Percentiles rank a stretch among this genome's conserved stretches.
These are phyloP conservation scores for Tetrahymena thermophila DNA, from an alignment of 73 alveolate species.

Conservation along the genomic window DNA sequence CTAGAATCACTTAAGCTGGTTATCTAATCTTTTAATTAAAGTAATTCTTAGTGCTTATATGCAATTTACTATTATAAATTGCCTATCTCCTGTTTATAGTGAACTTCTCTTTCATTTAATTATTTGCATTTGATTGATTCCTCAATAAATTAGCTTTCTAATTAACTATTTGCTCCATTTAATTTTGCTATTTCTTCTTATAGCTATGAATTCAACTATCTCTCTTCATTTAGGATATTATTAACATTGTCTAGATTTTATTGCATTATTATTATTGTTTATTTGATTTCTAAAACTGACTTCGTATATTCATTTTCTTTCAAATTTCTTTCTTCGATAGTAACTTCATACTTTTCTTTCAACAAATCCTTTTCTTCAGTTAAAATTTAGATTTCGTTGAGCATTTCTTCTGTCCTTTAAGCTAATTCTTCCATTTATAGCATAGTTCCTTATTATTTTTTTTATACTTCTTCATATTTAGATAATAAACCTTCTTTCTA, in stretches of 20 bases:
- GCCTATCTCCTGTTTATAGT: neutral
- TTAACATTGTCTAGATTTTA: neutral
- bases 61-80: neutral
- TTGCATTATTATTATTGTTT: neutral
- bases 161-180: neutral
- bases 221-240: neutral
- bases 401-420: neutral
- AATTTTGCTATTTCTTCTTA: neutral
- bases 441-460: neutral
- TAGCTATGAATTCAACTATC: neutral
- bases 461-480: neutral
- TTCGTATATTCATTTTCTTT: neutral
- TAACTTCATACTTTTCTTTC: neutral
- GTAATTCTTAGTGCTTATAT: neutral
- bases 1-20: neutral
- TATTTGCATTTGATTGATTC: neutral
- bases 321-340: neutral
- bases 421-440: neutral
- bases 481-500: neutral
- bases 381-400: neutral
- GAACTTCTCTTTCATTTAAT: neutral
- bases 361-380: neutral
- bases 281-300: neutral
- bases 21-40: neutral
- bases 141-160: neutral